Conservation (phyloP, 2,329 filamentous ascomycete genomes). For the Pestalotiopsis sp. region DNA sequence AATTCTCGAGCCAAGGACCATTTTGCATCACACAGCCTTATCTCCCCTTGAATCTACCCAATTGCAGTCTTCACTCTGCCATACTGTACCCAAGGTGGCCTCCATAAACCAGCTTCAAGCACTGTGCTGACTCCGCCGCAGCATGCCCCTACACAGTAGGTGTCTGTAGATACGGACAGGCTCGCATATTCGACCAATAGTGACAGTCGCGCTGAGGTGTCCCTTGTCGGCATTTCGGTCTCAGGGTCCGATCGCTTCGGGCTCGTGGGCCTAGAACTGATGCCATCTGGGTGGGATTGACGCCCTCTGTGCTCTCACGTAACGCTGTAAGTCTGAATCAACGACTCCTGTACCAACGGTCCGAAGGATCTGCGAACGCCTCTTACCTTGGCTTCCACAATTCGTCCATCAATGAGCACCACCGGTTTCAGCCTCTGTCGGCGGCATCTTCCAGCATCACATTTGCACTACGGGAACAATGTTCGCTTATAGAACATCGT, state of each 20-base stretch:
- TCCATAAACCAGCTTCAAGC: neutral
- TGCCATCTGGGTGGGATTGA: neutral
- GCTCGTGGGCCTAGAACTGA: neutral
- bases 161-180: neutral
- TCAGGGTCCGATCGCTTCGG: neutral
- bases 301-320: neutral
- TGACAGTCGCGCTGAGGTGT: neutral
- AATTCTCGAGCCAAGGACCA: neutral
- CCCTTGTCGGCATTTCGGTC: conserved; percentile 9
- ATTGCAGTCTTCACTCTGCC: neutral
- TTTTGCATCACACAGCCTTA: neutral
- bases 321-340: neutral
- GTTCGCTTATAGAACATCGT: neutral
- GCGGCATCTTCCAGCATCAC: neutral
- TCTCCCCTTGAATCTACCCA: neutral
- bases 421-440: neutral
- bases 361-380: conserved; percentile 1
- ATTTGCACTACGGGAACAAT: neutral
- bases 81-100: neutral
- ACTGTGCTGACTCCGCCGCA: neutral
- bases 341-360: neutral
- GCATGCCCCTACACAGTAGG: neutral
- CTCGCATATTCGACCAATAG: neutral
- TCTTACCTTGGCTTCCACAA: neutral
- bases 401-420: conserved; percentile 8